phyloP scores from a whole-genome alignment of 108 stramenopile genomes.

The Cyclotella atomus region DNA sequence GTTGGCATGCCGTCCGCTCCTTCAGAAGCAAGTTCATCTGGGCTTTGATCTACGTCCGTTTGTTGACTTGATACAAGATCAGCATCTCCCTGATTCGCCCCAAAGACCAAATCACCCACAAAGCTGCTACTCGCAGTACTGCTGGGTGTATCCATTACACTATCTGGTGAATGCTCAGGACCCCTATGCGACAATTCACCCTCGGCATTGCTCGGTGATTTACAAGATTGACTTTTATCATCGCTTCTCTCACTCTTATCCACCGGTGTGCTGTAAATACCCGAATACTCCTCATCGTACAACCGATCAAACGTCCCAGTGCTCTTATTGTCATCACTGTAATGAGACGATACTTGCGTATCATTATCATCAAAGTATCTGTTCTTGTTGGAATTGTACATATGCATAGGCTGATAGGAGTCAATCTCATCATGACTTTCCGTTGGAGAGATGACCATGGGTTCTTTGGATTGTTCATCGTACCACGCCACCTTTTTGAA shows the following conservation, averaged over 20 bases:
- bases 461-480: neutral
- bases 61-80: neutral
- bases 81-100: neutral
- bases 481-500: constrained; percentile 6
- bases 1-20: neutral
- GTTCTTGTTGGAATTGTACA: neutral
- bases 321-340: constrained; percentile 17
- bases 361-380: neutral
- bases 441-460: neutral
- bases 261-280: constrained; percentile 3
- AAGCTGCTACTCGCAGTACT: constrained; percentile 1
- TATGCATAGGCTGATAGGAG: constrained; percentile 11
- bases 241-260: neutral
- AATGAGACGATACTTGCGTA: neutral
- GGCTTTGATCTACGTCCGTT: neutral
- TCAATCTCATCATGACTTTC: constrained; percentile 8
- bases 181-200: neutral
- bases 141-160: constrained; percentile 14
- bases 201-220: too few relatives aligned
- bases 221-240: neutral
- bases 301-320: constrained; percentile 7
- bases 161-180: constrained; percentile 13
- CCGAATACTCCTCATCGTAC: constrained; percentile 15
- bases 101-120: constrained; percentile 4
- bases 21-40: neutral